Evolutionary conservation across 2,329 filamentous ascomycete species (phyloP).

Genomic region (Nemania sp.): DNA sequence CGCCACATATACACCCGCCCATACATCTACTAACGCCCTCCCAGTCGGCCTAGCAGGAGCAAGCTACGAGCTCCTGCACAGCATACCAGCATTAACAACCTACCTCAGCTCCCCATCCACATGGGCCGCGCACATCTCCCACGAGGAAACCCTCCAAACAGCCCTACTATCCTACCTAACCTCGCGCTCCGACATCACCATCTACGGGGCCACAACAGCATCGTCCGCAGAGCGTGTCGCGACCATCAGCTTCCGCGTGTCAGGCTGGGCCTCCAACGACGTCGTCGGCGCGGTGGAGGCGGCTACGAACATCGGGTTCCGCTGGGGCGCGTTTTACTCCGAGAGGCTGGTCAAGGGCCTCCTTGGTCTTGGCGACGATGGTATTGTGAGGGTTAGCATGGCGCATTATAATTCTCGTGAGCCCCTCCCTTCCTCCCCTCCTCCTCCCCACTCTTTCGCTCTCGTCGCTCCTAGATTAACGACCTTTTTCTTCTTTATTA

Average conservation of each 20-base stretch:
- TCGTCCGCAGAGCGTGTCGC: constrained; percentile 66
- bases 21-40: neutral
- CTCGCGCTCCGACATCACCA: constrained; percentile 62
- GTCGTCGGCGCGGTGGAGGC: constrained; percentile 73
- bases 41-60: constrained; percentile 63
- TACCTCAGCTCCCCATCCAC: constrained; percentile 66
- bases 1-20: too few relatives aligned
- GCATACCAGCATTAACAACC: constrained; percentile 69
- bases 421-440: constrained; percentile 45
- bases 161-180: constrained; percentile 70
- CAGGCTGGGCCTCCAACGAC: constrained; percentile 65
- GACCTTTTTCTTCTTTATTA: neutral
- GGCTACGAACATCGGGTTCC: constrained; percentile 68
- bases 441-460: neutral
- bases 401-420: constrained; percentile 78
- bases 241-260: constrained; percentile 75
- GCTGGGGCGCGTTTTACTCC: constrained; percentile 78
- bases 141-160: constrained; percentile 71
- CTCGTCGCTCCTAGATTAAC: constrained; percentile 1
- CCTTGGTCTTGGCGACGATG: constrained; percentile 68
- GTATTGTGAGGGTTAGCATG: constrained; percentile 76
- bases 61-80: constrained; percentile 76
- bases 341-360: constrained; percentile 71
- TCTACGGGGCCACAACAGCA: constrained; percentile 67
- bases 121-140: constrained; percentile 66